A percentile compares a stretch with the other conserved stretches of the same genome.
These are phyloP conservation scores for Penicillium coffeae DNA, from an alignment of 495 filamentous ascomycete genomes.

Conservation along the genomic window DNA sequence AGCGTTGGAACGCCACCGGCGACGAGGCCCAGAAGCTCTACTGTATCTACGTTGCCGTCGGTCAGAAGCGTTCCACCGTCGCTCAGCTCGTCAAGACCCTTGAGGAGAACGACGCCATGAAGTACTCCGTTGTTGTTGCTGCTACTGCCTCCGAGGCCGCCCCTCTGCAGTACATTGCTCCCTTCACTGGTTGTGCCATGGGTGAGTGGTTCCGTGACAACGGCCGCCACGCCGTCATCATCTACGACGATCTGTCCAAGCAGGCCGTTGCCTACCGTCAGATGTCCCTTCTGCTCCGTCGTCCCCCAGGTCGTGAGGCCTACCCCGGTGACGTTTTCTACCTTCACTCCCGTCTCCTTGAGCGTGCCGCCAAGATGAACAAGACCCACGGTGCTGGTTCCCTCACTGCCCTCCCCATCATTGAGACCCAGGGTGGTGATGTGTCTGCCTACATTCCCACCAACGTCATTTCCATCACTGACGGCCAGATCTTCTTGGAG, in stretches of 20 bases:
- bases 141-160: conserved; percentile 97
- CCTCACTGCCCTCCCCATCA: conserved; percentile 94
- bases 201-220: conserved; percentile 90
- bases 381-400: conserved; percentile 94
- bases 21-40: conserved; percentile 98
- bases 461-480: conserved; percentile 99
- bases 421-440: conserved; percentile 99
- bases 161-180: conserved; percentile 90
- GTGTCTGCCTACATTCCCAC: conserved; percentile 99
- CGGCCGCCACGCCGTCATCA: conserved; percentile 86
- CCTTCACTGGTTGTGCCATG: conserved; percentile 81
- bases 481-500: conserved; percentile 99
- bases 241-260: conserved; percentile 97
- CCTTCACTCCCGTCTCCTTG: conserved; percentile 98
- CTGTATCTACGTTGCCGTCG: conserved; percentile 98
- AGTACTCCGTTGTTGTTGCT: conserved; percentile 93
- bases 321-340: conserved; percentile 99
- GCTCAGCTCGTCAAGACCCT: conserved; percentile 99
- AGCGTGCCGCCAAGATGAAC: conserved; percentile 99
- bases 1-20: conserved; percentile 85
- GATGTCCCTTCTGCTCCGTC: conserved; percentile 98
- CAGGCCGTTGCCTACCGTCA: conserved; percentile 99
- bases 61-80: conserved; percentile 99
- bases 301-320: conserved; percentile 98
- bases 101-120: conserved; percentile 99